These are phyloP conservation scores for Xylaria sp. DNA, from an alignment of 2,329 filamentous ascomycete genomes.

Conservation along the genomic window DNA sequence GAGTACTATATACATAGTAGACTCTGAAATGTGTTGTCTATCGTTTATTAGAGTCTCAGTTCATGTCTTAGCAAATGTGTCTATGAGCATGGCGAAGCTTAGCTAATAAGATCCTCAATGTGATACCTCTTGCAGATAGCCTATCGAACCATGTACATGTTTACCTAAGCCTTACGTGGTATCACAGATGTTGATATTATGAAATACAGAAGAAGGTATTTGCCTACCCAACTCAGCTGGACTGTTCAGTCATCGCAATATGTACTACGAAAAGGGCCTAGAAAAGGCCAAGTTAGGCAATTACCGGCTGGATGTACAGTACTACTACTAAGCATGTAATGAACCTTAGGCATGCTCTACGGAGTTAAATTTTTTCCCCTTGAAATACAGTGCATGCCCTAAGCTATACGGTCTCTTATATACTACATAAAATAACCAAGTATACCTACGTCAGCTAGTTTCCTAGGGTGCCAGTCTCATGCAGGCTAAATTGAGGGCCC, in stretches of 20 bases:
- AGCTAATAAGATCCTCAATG: background rate
- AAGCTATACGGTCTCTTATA: background rate
- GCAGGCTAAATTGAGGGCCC: background rate
- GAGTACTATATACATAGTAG: background rate
- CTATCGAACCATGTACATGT: background rate
- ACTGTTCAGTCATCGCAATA: slow-evolving; percentile 14
- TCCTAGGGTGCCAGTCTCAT: background rate
- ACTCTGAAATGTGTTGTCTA: background rate
- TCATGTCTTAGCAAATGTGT: background rate
- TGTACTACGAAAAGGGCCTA: background rate
- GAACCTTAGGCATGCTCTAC: background rate
- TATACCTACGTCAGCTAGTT: background rate
- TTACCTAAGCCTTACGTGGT: slow-evolving; percentile 11
- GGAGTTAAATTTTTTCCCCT: background rate
- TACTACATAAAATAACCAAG: background rate
- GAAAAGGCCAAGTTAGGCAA: slow-evolving; percentile 26
- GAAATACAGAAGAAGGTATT: background rate
- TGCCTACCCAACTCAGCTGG: slow-evolving; percentile 3
- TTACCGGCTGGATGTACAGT: slow-evolving; percentile 13
- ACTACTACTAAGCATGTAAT: background rate
- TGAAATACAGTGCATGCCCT: background rate
- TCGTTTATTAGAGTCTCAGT: background rate
- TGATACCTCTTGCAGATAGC: background rate
- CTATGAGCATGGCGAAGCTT: background rate
- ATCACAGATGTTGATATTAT: background rate